Evolutionary conservation across 2,329 filamentous ascomycete genomes (phyloP), one percentile per base, ranked within the genome.

Genomic region (Paecilomyces niveus): DNA sequence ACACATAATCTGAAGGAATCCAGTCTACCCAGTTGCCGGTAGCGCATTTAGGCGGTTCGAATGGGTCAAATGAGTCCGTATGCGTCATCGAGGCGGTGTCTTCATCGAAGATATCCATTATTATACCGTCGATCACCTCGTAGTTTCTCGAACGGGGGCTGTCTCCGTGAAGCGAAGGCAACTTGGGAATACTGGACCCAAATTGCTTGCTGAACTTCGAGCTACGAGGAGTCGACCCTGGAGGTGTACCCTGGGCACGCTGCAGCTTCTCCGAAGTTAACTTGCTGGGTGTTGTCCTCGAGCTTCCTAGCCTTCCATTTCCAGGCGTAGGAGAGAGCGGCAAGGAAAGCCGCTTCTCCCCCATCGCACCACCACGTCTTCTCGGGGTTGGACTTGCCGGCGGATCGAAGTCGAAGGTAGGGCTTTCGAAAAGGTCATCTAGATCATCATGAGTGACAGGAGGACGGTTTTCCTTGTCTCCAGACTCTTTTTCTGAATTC

Each of bases 351-450:
- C 70, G 66, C 55, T 71, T 72, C 53, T 75, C 70, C 11, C 64
- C 57, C 66, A 72, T 80, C 67, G 58, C 73, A 63, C 64, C 78
- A 62, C 63, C 82, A 33, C 81, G 85, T 63, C 82, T 83, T 39
- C 75, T 74, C 55, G 77, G 78, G 35, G 76, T 72, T 58, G 78
- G 74, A 68, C 80, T 81, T 81, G 83, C 59, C 80, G 80, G 60
- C 80, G 83, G 3, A 79, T 86, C 56, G 76, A 86, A 56, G 74
- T 72, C 69, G 79, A 64, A 80, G 70, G 64, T 68, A 62, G 57
- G 76, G 57, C 87, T 81, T 58, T 87, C 85, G 65, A 94, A 92
- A 3, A 94, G 80, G 54, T 82, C 79, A 49, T 85, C 82, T 5
- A 89, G 71, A 35, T 83, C 81, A 61, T 86, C 82, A 39, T 75